phyloP scores from a whole-genome alignment of 108 stramenopile species.

The Parmales sp. region DNA sequence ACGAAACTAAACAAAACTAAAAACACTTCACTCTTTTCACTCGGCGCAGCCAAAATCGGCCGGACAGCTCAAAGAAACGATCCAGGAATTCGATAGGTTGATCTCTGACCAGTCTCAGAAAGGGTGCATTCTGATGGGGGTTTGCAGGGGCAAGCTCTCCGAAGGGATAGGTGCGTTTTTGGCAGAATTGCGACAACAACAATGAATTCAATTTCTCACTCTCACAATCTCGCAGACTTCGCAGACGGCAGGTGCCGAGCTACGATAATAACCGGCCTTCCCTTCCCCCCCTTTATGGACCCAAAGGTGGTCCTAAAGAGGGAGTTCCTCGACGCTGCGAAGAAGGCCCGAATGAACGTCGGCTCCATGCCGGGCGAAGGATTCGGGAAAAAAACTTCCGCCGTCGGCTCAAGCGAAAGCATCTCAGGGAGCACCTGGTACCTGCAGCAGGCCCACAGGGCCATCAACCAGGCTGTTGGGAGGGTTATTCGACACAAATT shows the following conservation, averaged over 20 bases:
- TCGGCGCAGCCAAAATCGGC: conserved; percentile 66
- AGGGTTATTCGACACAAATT: conserved; percentile 90
- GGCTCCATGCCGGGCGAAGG: conserved; percentile 29
- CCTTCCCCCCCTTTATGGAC: conserved; percentile 86
- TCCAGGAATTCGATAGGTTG: conserved; percentile 73
- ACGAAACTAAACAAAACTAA: too few relatives aligned
- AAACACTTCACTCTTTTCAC: too few relatives aligned
- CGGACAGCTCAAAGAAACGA: conserved; percentile 66
- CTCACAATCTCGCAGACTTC: too few relatives aligned
- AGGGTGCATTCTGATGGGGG: conserved; percentile 83
- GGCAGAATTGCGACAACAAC: too few relatives aligned
- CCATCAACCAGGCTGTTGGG: conserved; percentile 97
- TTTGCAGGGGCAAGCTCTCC: conserved; percentile 84
- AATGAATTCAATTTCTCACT: too few relatives aligned
- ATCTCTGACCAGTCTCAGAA: conserved; percentile 48
- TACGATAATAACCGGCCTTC: conserved; percentile 94
- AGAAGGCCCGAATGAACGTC: conserved; percentile 31
- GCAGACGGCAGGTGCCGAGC: conserved; percentile 78
- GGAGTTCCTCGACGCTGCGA: conserved; percentile 73
- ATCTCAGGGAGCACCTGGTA: conserved; percentile 62
- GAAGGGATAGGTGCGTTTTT: conserved; percentile 29
- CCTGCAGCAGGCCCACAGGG: conserved; percentile 85
- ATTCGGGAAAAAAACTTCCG: conserved; percentile 30
- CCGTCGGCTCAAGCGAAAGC: background rate
- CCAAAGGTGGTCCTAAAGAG: conserved; percentile 87